Conservation (phyloP, 768 basidiomycete species). For the Boletus pseudopeckii region DNA sequence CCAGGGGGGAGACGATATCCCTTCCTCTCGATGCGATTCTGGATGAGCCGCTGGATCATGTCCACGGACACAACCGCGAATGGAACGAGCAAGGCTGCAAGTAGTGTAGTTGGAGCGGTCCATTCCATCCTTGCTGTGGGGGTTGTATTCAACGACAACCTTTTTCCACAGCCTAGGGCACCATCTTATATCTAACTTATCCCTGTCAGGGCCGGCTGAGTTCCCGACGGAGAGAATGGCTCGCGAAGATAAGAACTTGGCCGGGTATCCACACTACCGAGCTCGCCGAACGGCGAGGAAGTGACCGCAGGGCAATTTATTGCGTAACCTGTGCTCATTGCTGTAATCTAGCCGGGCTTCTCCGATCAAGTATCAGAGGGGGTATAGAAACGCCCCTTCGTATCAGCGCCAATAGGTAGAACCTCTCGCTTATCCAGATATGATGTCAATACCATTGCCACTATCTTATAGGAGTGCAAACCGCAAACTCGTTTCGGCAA, state of each 20-base stretch:
- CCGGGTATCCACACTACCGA: no score
- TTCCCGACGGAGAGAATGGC: no score
- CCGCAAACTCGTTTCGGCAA: no score
- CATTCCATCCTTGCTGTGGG: slow-evolving; percentile 5
- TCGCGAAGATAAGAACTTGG: no score
- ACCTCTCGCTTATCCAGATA: no score
- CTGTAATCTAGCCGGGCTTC: background rate
- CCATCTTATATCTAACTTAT: slow-evolving; percentile 11
- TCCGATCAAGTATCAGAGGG: background rate
- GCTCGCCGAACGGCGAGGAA: background rate
- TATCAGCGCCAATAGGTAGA: no score
- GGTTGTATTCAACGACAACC: background rate
- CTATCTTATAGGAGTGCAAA: no score
- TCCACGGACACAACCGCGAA: background rate
- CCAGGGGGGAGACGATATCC: slow-evolving; percentile 20
- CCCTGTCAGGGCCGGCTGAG: no score
- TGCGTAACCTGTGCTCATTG: background rate
- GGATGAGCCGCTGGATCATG: slow-evolving; percentile 2
- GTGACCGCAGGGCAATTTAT: background rate
- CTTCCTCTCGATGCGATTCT: slow-evolving; percentile 5
- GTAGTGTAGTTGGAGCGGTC: slow-evolving; percentile 1
- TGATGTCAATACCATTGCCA: no score
- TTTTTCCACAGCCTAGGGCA: background rate
- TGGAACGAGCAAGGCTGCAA: slow-evolving; percentile 6
- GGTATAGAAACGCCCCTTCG: no score